Evolutionary conservation across 139 green algal species (phyloP).

Genomic region (Chlamydomonas urium): DNA sequence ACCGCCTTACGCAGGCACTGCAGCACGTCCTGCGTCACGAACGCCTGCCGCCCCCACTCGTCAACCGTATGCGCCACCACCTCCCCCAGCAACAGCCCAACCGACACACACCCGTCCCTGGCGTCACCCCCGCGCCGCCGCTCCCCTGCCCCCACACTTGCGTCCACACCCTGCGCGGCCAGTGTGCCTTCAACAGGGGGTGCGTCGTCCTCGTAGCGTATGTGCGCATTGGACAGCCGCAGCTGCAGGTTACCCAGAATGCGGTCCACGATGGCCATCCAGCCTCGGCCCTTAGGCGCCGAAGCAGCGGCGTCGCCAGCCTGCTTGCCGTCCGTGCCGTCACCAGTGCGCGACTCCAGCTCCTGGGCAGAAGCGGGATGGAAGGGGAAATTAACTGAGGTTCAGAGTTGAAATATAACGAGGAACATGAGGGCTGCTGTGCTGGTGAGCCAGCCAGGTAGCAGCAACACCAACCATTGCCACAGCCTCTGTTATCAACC

Average conservation of each 20-base stretch:
- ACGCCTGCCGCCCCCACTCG: slow-evolving; percentile 65
- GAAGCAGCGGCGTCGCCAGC: background rate
- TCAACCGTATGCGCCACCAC: slow-evolving; percentile 85
- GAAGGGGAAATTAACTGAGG: too few relatives aligned
- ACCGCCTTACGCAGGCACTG: slow-evolving; percentile 77
- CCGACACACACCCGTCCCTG: slow-evolving; percentile 37
- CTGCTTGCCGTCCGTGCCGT: background rate
- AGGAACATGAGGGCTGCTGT: too few relatives aligned
- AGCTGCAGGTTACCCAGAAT: slow-evolving; percentile 73
- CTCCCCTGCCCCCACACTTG: too few relatives aligned
- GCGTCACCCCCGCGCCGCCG: slow-evolving; percentile 15
- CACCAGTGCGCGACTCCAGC: background rate
- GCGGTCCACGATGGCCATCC: slow-evolving; percentile 68
- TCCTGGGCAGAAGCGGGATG: background rate
- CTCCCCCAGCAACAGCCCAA: slow-evolving; percentile 72
- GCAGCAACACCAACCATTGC: too few relatives aligned
- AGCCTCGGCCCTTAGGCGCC: slow-evolving; percentile 28
- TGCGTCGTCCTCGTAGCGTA: slow-evolving; percentile 55
- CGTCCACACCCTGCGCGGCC: too few relatives aligned
- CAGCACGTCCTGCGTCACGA: slow-evolving; percentile 71
- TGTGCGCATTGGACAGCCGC: slow-evolving; percentile 90
- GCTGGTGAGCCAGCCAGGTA: too few relatives aligned
- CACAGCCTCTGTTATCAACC: too few relatives aligned
- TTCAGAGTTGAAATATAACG: too few relatives aligned
- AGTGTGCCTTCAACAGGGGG: too few relatives aligned